Evolutionary conservation across 768 basidiomycete species (phyloP).

Genomic region (Candolleomyces eurysporus): DNA sequence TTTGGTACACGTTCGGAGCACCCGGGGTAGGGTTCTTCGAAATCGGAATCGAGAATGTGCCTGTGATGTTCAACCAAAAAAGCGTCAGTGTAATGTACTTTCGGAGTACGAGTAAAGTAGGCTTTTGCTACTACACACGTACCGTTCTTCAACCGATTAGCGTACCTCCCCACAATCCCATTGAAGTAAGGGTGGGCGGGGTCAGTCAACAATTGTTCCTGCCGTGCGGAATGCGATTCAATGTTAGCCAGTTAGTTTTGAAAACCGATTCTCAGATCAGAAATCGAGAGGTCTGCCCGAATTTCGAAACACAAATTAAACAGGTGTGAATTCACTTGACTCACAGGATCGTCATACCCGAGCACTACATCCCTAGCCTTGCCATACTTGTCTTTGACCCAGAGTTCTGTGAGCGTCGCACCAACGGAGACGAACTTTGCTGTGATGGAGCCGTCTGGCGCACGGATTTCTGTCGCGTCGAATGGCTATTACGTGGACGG

Average conservation of each 20-base stretch:
- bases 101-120: no score
- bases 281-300: no score
- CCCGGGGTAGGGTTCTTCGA: slow-evolving; percentile 41
- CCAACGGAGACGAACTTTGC: slow-evolving; percentile 59
- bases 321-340: slow-evolving; percentile 12
- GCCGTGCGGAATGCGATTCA: no score
- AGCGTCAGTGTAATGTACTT: neutral
- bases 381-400: slow-evolving; percentile 52
- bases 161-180: slow-evolving; percentile 42
- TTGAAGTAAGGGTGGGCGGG: slow-evolving; percentile 48
- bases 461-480: slow-evolving; percentile 42
- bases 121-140: no score
- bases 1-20: slow-evolving; percentile 46
- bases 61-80: slow-evolving; percentile 18
- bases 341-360: slow-evolving; percentile 55
- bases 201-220: slow-evolving; percentile 32
- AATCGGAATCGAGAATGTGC: slow-evolving; percentile 54
- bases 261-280: no score
- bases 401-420: slow-evolving; percentile 53
- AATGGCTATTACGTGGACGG: slow-evolving; percentile 36
- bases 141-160: slow-evolving; percentile 54
- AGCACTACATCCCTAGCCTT: slow-evolving; percentile 52
- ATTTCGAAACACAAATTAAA: neutral
- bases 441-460: slow-evolving; percentile 54
- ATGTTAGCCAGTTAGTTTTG: slow-evolving; percentile 16